These are phyloP conservation scores for Paramecium octaurelia DNA, from an alignment of 73 alveolate species.

Conservation along the genomic window DNA sequence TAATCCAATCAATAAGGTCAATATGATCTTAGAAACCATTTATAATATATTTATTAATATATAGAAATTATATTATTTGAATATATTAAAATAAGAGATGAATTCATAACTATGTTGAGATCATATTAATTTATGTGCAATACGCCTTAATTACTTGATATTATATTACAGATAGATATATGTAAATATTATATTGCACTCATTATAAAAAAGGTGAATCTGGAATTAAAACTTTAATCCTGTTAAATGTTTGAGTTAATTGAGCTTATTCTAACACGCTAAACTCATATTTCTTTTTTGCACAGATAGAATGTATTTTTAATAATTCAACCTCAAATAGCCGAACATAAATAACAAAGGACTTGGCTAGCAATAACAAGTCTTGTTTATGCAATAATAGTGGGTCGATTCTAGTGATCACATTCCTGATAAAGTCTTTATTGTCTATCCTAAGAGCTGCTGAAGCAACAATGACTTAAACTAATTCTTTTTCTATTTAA, in stretches of 20 bases:
- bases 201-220: slow-evolving; percentile 40
- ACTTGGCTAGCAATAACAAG: not conserved
- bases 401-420: not conserved
- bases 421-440: not conserved
- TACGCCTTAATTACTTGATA: too few species aligned
- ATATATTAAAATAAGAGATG: too few species aligned
- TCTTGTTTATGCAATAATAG: not conserved
- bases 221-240: slow-evolving; percentile 35
- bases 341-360: slow-evolving; percentile 33
- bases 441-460: slow-evolving; percentile 24
- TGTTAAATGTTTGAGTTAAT: not conserved
- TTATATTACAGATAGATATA: not conserved
- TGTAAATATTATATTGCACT: not conserved
- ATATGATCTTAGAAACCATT: too few species aligned
- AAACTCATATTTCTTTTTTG: not conserved
- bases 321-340: not conserved
- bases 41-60: too few species aligned
- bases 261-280: not conserved
- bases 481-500: slow-evolving; percentile 3
- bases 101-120: too few species aligned
- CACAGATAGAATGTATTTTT: slow-evolving; percentile 10
- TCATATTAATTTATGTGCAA: too few species aligned
- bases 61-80: too few species aligned
- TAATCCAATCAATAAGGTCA: too few species aligned
- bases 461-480: not conserved